Conservation (phyloP, 164 flowering plant species). For the Berberis thunbergii region DNA sequence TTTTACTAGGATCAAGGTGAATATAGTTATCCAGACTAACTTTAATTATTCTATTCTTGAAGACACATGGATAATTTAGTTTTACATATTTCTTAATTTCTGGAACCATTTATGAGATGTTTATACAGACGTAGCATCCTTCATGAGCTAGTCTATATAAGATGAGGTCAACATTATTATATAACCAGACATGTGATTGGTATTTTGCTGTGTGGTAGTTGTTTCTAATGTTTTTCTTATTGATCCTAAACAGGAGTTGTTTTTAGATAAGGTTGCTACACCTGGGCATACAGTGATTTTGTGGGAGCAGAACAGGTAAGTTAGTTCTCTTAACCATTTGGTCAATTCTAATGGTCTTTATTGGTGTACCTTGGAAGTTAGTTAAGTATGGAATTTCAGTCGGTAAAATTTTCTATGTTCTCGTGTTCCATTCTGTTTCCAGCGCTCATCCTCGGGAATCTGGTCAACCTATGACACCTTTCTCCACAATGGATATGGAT, state of each 20-base stretch:
- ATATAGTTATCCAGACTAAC: too few species aligned
- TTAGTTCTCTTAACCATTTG: background rate
- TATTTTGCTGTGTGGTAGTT: too few species aligned
- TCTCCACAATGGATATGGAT: conserved; percentile 26
- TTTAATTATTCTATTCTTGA: too few species aligned
- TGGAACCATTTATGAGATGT: too few species aligned
- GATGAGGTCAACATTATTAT: too few species aligned
- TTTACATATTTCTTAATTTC: too few species aligned
- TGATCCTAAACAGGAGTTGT: conserved; percentile 48
- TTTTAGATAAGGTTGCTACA: conserved; percentile 46
- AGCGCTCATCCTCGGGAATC: conserved; percentile 45
- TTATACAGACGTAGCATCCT: too few species aligned
- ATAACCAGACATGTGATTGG: too few species aligned
- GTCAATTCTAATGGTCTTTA: background rate
- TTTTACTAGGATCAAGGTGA: background rate
- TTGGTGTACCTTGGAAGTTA: background rate
- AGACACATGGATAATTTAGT: too few species aligned
- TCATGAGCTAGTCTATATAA: too few species aligned
- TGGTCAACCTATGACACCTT: conserved; percentile 22
- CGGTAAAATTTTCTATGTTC: background rate
- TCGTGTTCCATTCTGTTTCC: conserved; percentile 13
- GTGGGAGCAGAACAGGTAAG: conserved; percentile 36
- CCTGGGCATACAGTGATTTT: conserved; percentile 25
- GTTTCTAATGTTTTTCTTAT: background rate
- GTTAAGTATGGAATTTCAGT: background rate